These are phyloP conservation scores for Malus orientalis DNA, from an alignment of 306 rosid genomes.

Conservation along the genomic window DNA sequence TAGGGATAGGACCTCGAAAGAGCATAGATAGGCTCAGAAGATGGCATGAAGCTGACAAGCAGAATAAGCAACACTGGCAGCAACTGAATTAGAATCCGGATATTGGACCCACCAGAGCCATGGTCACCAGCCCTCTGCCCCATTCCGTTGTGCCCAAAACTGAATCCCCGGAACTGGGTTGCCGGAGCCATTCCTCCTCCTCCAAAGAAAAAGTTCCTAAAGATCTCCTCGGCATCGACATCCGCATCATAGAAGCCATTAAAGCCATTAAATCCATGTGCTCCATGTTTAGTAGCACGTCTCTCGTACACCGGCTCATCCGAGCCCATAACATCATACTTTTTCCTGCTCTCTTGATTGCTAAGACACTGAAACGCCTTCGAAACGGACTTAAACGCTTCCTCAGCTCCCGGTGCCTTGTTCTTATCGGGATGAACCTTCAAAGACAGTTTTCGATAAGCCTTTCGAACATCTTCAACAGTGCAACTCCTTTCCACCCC, in stretches of 20 bases:
- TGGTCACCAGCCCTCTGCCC: constrained; percentile 45
- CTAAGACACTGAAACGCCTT: constrained; percentile 94
- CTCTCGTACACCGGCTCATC: constrained; percentile 66
- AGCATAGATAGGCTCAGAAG: constrained; percentile 61
- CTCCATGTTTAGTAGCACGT: constrained; percentile 31
- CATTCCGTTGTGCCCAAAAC: constrained; percentile 60
- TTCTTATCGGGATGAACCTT: constrained; percentile 98
- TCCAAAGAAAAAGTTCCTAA: constrained; percentile 87
- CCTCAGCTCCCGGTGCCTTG: constrained; percentile 85
- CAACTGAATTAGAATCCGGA: constrained; percentile 56
- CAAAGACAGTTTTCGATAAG: constrained; percentile 73
- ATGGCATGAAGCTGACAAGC: constrained; percentile 64
- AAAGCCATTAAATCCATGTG: constrained; percentile 51
- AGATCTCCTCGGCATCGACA: constrained; percentile 80
- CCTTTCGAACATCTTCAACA: constrained; percentile 75
- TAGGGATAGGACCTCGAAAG: constrained; percentile 63
- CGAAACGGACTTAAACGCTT: constrained; percentile 79
- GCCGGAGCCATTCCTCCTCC: constrained; percentile 73
- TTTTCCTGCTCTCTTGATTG: constrained; percentile 53
- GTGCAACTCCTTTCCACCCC: constrained; percentile 79
- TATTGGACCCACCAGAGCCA: constrained; percentile 60
- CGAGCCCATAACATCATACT: constrained; percentile 66
- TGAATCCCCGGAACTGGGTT: constrained; percentile 63
- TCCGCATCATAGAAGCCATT: constrained; percentile 72
- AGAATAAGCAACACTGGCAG: constrained; percentile 65